Percentiles rank a stretch among this genome's conserved stretches.
phyloP scores from a whole-genome alignment of 306 rosid genomes.

The Lagenaria siceraria region DNA sequence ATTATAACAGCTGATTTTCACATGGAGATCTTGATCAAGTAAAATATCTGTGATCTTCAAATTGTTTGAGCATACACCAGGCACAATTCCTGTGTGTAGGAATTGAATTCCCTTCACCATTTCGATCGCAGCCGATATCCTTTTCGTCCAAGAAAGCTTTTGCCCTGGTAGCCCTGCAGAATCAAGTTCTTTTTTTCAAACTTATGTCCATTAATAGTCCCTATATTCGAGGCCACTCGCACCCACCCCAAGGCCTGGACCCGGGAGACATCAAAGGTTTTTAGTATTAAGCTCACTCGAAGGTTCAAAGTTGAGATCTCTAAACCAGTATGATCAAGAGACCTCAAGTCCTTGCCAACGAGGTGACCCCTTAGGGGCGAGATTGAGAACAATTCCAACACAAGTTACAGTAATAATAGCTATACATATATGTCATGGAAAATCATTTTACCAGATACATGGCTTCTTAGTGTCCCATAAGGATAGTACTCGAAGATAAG shows the following conservation, averaged over 20 bases:
- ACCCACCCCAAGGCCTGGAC: no score
- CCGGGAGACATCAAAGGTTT: no score
- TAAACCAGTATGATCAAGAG: no score
- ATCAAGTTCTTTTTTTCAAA: background rate
- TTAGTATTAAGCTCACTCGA: no score
- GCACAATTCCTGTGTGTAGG: conserved; percentile 88
- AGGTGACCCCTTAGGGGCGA: no score
- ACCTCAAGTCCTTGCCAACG: no score
- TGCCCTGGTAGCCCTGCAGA: conserved; percentile 41
- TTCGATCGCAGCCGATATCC: conserved; percentile 80
- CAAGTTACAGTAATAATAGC: background rate
- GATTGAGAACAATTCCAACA: background rate
- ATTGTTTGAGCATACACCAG: conserved; percentile 70
- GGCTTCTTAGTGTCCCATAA: conserved; percentile 46
- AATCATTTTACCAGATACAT: conserved; percentile 52
- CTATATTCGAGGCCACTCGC: no score
- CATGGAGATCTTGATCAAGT: conserved; percentile 57
- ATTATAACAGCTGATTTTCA: conserved; percentile 66
- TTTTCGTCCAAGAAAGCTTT: conserved; percentile 70
- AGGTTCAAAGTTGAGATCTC: no score
- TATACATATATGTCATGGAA: background rate
- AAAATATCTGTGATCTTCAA: conserved; percentile 72
- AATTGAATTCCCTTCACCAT: conserved; percentile 79
- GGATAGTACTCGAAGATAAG: conserved; percentile 69
- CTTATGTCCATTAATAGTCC: background rate